Evolutionary conservation across 192 early-diverging fungal genomes (phyloP), one percentile per base, ranked within the genome.

Genomic region (Coemansia sp.): DNA sequence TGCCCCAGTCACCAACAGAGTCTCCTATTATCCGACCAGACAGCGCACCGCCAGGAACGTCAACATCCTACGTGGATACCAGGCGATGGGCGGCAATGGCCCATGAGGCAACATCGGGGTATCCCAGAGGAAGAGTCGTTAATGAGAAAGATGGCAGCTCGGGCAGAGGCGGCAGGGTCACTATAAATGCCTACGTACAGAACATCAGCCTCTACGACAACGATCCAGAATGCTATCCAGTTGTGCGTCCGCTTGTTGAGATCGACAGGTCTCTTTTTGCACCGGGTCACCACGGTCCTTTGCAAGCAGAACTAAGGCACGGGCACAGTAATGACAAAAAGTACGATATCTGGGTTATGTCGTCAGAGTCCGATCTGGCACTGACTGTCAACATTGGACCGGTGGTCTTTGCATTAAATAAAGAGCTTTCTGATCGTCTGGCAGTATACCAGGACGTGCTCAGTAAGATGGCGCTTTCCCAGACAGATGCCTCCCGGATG

Each of bases 21-120:
- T 25, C 39, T 38, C 57, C 57, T 40, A 59, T 59, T 8, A 12
- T 59, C 0, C 68, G 69, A 2, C 68, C 66, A 6, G 22, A 22
- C 16, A 77, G 75, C 41, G 70, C 71, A 32, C 71, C 71, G 16
- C 65, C 50, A 44, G 72, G 41, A n/a, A 59, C 68, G 8, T 37
- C 49, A 32, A 56, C 71, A 1, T 65, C 63, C 4, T 72, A 77
- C 49, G 64, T 69, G 61, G 75, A 74, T 37, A 83, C 80, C 7
- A 71, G 77, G 43, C 73, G 71, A 63, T 83, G 80, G 80, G 80
- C 80, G 0, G 75, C 71, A 11, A 77, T 66, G 69, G 61, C 80
- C 14, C 80, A 71, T 57, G 70, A 74, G 40, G 62, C 71, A 1
- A 62, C 69, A 22, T 2, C 25, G 25, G 43, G 32, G 4, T 45